Evolutionary conservation across 148 eudicot species (phyloP), one percentile per base, ranked within the genome.

Genomic region (Polygonum aviculare): DNA sequence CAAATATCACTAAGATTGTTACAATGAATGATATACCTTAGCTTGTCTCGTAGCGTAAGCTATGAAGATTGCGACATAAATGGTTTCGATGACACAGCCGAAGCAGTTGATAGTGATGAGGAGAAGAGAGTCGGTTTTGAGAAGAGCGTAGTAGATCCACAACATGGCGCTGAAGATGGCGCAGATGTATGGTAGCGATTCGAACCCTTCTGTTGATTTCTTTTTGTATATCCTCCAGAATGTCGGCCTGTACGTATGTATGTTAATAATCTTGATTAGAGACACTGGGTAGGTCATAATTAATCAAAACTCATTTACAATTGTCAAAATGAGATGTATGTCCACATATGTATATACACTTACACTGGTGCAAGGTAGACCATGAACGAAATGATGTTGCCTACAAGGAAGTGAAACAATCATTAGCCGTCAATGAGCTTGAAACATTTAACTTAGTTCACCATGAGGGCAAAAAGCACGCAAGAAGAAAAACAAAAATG

Each of bases 281-380:
- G 31, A 26, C 1, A 26, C 31, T 26, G 2, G 26, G 1, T 19
- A 33, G 38, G 1, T 0, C 38, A 16, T 16, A 62, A 11, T 26
- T 26, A 26, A 26, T 26, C 31, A 31, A 62, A 21, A 7, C 9
- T 19, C 5, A 40, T 40, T 7, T 40, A 3, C 7, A 40, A 7
- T 40, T 2, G 7, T 3, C 44, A 40, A 40, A 40, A 40, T 40
- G 44, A 40, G 44, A 40, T 7, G 7, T 40, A 40, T 3, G 5
- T 40, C 44, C 5, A 40, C 3, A 4, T 40, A 7, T 2, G 7
- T 22, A 19, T 19, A 22, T n/a, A 48, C 12, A 83, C 98, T 87
- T 90, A 91, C 98, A 91, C 60, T 49, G 98, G 98, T 19, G 98
- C 87, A 55, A 93, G 93, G 74, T 82, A 93, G 72, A 93, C 98